Evolutionary conservation across 345 rosid genomes (phyloP), one percentile per base, ranked within the genome.

Genomic region (Sonneratia alba): DNA sequence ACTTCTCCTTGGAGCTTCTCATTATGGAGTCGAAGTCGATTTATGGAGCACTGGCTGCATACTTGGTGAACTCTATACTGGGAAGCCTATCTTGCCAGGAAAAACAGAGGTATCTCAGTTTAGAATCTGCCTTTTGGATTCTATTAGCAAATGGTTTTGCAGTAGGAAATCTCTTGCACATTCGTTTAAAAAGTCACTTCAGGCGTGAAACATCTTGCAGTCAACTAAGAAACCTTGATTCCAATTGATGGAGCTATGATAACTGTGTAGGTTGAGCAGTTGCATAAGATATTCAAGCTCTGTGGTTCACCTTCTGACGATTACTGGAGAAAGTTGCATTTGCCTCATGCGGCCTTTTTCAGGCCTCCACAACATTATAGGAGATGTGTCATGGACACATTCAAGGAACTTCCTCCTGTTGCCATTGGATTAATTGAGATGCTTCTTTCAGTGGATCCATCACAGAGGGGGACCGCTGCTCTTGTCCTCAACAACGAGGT

Each of bases 51-150:
- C 79, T 37, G 85, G 85, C 38, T 82, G 85, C 76, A 82, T 82
- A 63, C 79, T 82, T 19, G 85, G 83, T 11, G 85, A 82, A 70
- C 65, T 82, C 73, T 80, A 77, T 66, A 69, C 77, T 18, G 81
- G 85, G 57, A 82, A 80, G 76, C 85, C 83, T 32, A 80, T 82
- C 70, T 77, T 82, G 85, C 83, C 85, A 15, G 85, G 85, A 70
- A 72, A 83, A 68, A 82, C 85, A 18, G 85, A 82, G 81, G 85
- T 82, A 73, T 22, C 15, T 61, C 51, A 47, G 51, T 47, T 47
- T 13, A 47, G 51, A 47, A 47, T 47, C 51, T 47, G 51, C 51
- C 0, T 47, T 47, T 9, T 47, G 15, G 13, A 47, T 47, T 47
- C 15, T 10, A 3, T 47, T 4, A 7, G 3, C 51, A 47, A 47